Percentiles rank a stretch among this genome's conserved stretches.
phyloP scores from a whole-genome alignment of 2,329 filamentous ascomycete species.

The Huntiella decipiens region DNA sequence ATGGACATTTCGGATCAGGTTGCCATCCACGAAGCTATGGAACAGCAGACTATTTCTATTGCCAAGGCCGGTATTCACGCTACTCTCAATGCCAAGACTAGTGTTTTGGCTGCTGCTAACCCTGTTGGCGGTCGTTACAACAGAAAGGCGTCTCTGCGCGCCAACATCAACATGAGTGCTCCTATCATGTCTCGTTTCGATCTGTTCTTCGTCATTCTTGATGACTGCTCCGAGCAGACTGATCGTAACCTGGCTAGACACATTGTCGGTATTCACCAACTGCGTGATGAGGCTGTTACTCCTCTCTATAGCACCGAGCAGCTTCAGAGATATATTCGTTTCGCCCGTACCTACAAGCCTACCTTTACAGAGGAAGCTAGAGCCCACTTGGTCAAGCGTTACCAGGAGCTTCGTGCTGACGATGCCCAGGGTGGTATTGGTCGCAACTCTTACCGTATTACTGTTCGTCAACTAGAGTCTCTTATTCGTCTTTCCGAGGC shows the following conservation, averaged over 20 bases:
- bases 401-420: conserved; percentile 85
- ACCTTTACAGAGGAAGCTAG: conserved; percentile 81
- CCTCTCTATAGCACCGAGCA: conserved; percentile 95
- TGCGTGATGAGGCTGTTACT: conserved; percentile 75
- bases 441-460: conserved; percentile 92
- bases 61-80: conserved; percentile 97
- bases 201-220: conserved; percentile 91
- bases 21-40: conserved; percentile 99
- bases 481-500: conserved; percentile 91
- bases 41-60: conserved; percentile 98
- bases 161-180: conserved; percentile 96
- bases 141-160: conserved; percentile 76
- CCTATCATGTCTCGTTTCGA: conserved; percentile 99
- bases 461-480: conserved; percentile 84
- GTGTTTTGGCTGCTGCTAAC: conserved; percentile 89
- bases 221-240: conserved; percentile 84
- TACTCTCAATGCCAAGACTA: conserved; percentile 86
- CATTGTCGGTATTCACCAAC: conserved; percentile 84
- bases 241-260: conserved; percentile 85
- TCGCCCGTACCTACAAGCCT: conserved; percentile 83
- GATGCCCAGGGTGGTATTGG: conserved; percentile 89
- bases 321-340: conserved; percentile 90
- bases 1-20: conserved; percentile 97
- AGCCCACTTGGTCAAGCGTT: conserved; percentile 68
- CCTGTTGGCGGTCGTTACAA: conserved; percentile 94